Percentiles rank a stretch among this genome's conserved stretches.
Conservation (phyloP, 352 stramenopile species). For the Phytophthora pinifolia region DNA sequence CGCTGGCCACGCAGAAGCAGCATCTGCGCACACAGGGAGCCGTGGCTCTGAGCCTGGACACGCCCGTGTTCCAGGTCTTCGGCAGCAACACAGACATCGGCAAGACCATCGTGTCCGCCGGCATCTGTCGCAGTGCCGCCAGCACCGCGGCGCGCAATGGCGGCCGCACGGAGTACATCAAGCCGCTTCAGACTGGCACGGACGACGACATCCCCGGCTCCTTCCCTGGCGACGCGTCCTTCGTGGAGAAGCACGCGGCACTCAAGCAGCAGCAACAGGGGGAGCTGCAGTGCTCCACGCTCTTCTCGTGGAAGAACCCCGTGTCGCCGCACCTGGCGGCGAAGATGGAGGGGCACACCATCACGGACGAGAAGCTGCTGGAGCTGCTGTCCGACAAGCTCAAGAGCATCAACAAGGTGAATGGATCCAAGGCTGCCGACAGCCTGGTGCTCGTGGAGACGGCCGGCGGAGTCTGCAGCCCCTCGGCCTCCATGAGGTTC, state of each 20-base stretch:
- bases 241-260: constrained; percentile 65
- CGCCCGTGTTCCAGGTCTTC: constrained; percentile 91
- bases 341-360: constrained; percentile 79
- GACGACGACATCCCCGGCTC: constrained; percentile 42
- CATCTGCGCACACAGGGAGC: constrained; percentile 58
- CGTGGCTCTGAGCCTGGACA: constrained; percentile 49
- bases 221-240: constrained; percentile 84
- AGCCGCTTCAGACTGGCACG: constrained; percentile 95
- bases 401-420: constrained; percentile 34
- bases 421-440: constrained; percentile 29
- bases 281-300: constrained; percentile 69
- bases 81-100: constrained; percentile 98
- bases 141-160: constrained; percentile 11
- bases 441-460: constrained; percentile 92
- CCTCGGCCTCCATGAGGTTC: constrained; percentile 77
- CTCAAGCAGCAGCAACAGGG: constrained; percentile 5
- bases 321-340: constrained; percentile 95
- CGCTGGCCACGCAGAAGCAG: constrained; percentile 45
- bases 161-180: constrained; percentile 90
- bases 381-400: constrained; percentile 64
- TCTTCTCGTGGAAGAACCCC: constrained; percentile 94
- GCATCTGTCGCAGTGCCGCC: constrained; percentile 85
- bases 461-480: constrained; percentile 94
- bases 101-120: constrained; percentile 95
- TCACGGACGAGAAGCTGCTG: constrained; percentile 89